phyloP scores from a whole-genome alignment of 352 stramenopile genomes.

The Pythium periplocum region DNA sequence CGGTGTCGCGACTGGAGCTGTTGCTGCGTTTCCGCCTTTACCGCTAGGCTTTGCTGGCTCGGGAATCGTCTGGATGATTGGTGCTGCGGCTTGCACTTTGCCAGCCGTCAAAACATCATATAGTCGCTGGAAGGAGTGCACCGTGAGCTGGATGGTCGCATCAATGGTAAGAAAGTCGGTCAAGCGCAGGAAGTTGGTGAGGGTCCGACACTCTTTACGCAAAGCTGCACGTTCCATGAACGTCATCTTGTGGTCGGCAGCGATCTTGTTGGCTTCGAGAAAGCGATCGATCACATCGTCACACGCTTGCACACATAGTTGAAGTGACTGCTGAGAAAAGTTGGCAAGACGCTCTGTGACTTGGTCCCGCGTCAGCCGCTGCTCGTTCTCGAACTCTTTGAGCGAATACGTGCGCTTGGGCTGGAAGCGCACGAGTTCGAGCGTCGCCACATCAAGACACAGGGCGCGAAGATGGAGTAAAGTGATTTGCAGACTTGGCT shows the following conservation, averaged over 20 bases:
- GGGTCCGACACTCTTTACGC: slow-evolving; percentile 86
- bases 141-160: slow-evolving; percentile 82
- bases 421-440: slow-evolving; percentile 70
- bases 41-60: slow-evolving; percentile 8
- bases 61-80: neutral
- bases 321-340: slow-evolving; percentile 67
- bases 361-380: slow-evolving; percentile 41
- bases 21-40: slow-evolving; percentile 11
- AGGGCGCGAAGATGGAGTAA: slow-evolving; percentile 72
- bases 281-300: slow-evolving; percentile 92
- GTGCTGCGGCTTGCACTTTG: slow-evolving; percentile 23
- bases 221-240: slow-evolving; percentile 94
- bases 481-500: slow-evolving; percentile 74
- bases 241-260: slow-evolving; percentile 92
- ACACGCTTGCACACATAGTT: slow-evolving; percentile 86
- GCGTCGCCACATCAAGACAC: slow-evolving; percentile 58
- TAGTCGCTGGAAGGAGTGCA: slow-evolving; percentile 66
- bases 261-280: slow-evolving; percentile 89
- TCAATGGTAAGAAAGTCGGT: slow-evolving; percentile 91
- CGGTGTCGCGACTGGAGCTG: slow-evolving; percentile 10
- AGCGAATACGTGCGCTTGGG: slow-evolving; percentile 74
- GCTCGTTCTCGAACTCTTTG: slow-evolving; percentile 72
- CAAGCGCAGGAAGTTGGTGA: slow-evolving; percentile 91
- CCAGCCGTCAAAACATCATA: slow-evolving; percentile 47
- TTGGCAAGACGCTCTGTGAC: slow-evolving; percentile 50